A percentile compares a stretch with the other conserved stretches of the same genome.
These are phyloP conservation scores for Dothideomycetes sp. DNA, from an alignment of 2,329 filamentous ascomycete species.

Conservation along the genomic window DNA sequence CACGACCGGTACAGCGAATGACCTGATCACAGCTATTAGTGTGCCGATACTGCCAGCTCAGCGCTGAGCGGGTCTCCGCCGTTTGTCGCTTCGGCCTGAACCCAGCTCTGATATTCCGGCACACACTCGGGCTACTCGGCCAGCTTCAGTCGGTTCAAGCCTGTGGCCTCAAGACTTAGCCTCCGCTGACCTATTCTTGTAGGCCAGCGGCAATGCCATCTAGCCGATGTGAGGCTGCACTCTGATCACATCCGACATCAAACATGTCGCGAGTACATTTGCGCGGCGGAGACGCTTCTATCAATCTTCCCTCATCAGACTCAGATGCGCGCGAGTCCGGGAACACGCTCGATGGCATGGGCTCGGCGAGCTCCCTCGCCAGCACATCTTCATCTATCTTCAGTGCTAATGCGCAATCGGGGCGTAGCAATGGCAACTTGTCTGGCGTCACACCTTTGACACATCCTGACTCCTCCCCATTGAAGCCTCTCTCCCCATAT, in stretches of 20 bases:
- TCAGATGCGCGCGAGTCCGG: conserved; percentile 29
- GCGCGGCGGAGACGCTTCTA: conserved; percentile 1
- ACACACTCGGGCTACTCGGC: not conserved
- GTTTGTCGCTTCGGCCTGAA: not conserved
- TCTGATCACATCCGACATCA: not conserved
- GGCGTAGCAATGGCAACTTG: conserved; percentile 45
- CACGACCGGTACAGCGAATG: not conserved
- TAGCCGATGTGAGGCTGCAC: not conserved
- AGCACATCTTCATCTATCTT: conserved; percentile 64
- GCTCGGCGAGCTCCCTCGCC: conserved; percentile 60
- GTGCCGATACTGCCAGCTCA: not conserved
- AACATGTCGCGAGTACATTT: conserved; percentile 6
- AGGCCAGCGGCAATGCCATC: not conserved
- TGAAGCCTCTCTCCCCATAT: conserved; percentile 43
- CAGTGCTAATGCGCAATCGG: conserved; percentile 41
- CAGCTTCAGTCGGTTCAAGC: not conserved
- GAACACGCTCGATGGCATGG: conserved; percentile 59
- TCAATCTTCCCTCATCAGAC: conserved; percentile 7
- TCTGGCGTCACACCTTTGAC: conserved; percentile 52
- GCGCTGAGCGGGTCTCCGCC: not conserved
- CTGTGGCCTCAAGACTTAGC: not conserved
- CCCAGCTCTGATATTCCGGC: not conserved
- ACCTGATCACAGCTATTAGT: not conserved
- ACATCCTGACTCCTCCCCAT: conserved; percentile 54
- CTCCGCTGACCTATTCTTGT: not conserved